Evolutionary conservation across 164 flowering plant genomes (phyloP).

Genomic region (Tetracentron sinense): DNA sequence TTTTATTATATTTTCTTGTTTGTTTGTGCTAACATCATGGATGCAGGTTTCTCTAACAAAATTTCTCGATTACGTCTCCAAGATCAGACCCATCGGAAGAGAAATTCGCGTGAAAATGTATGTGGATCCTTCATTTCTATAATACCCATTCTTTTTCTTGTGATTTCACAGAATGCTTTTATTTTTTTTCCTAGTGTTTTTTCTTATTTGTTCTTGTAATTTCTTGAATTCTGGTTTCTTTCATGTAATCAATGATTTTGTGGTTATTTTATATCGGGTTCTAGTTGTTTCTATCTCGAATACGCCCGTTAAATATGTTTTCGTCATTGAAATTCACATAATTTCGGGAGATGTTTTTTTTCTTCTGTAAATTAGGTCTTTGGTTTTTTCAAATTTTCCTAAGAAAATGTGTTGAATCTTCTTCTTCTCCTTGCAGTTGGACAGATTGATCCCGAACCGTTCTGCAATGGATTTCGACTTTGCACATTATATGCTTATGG

Average conservation of each 20-base stretch:
- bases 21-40: not conserved
- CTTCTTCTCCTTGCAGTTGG: slow-evolving; percentile 20
- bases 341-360: too few relatives aligned
- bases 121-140: not conserved
- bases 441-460: slow-evolving; percentile 34
- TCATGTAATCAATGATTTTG: too few relatives aligned
- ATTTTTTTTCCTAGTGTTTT: not conserved
- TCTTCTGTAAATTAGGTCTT: not conserved
- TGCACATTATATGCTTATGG: slow-evolving; percentile 31
- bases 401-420: not conserved
- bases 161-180: not conserved
- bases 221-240: too few relatives aligned
- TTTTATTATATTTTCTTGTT: not conserved
- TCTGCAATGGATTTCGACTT: slow-evolving; percentile 33
- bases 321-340: not conserved
- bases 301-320: too few relatives aligned
- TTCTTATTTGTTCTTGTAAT: too few relatives aligned
- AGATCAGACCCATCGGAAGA: not conserved
- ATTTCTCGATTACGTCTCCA: not conserved
- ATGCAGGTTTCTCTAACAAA: not conserved
- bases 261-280: too few relatives aligned
- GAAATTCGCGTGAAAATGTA: not conserved
- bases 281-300: too few relatives aligned
- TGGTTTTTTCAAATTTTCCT: not conserved
- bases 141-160: not conserved